Percentiles rank a stretch among this genome's conserved stretches.
These are phyloP conservation scores for Boletus rubroflammeus DNA, from an alignment of 768 basidiomycete genomes.

Conservation along the genomic window DNA sequence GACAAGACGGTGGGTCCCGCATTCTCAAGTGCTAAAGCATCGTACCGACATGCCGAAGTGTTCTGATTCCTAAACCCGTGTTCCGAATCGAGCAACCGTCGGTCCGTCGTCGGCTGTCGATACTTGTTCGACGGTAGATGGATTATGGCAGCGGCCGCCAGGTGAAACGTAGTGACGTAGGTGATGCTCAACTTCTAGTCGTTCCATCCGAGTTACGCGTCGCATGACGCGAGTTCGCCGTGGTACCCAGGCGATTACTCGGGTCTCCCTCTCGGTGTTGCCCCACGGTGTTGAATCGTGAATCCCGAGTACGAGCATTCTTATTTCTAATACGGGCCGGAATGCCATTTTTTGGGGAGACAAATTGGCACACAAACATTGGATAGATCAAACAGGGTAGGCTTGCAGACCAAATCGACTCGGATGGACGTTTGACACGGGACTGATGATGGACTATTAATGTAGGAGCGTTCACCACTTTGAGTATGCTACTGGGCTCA, in stretches of 20 bases:
- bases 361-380: background rate
- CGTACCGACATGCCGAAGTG: too few relatives aligned
- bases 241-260: background rate
- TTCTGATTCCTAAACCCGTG: background rate
- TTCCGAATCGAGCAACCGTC: background rate
- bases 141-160: constrained; percentile 1
- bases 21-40: background rate
- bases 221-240: background rate
- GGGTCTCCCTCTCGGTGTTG: background rate
- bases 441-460: too few relatives aligned
- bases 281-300: background rate
- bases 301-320: background rate
- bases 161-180: background rate
- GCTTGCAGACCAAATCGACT: background rate
- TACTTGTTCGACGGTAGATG: too few relatives aligned
- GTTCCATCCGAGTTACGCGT: background rate
- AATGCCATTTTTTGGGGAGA: background rate
- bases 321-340: background rate
- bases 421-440: background rate
- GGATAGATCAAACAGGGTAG: background rate
- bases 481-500: too few relatives aligned
- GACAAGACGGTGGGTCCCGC: background rate
- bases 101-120: background rate
- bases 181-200: background rate
- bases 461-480: background rate